These are phyloP conservation scores for Straminergon stramineum DNA, from an alignment of 225 moss, liverwort and hornwort species.

Conservation along the genomic window DNA sequence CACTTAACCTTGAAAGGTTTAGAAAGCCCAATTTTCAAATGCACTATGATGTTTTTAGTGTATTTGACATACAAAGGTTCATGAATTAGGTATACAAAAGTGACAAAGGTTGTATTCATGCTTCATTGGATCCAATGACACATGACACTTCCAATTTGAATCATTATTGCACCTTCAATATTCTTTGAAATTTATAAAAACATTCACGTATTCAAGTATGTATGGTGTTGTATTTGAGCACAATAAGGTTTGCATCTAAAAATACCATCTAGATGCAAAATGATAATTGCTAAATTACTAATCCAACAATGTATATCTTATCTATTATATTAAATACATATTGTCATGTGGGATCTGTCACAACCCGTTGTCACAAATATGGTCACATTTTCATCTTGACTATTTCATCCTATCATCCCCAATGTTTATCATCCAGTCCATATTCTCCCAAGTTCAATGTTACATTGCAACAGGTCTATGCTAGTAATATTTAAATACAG, in stretches of 20 bases:
- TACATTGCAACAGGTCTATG: no score
- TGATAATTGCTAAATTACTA: neutral
- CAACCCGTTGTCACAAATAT: no score
- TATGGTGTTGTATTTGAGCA: neutral
- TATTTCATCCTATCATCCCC: no score
- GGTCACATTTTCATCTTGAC: no score
- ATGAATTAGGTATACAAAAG: neutral
- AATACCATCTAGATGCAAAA: neutral
- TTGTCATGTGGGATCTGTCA: no score
- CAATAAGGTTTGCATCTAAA: neutral
- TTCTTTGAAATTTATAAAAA: fast-evolving
- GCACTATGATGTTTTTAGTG: fast-evolving
- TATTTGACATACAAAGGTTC: neutral
- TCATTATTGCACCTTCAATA: neutral
- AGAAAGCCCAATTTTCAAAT: neutral
- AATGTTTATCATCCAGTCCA: no score
- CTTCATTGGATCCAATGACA: neutral
- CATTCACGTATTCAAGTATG: fast-evolving
- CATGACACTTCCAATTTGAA: fast-evolving
- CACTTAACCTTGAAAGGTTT: neutral
- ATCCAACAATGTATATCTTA: neutral
- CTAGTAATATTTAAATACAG: neutral
- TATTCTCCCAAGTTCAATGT: no score
- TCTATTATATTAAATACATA: no score
- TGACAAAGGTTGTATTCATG: neutral